Base-by-base conservation (phyloP, 202 grass and related monocot genomes). In the Bolboschoenoplectus hybrid region DNA sequence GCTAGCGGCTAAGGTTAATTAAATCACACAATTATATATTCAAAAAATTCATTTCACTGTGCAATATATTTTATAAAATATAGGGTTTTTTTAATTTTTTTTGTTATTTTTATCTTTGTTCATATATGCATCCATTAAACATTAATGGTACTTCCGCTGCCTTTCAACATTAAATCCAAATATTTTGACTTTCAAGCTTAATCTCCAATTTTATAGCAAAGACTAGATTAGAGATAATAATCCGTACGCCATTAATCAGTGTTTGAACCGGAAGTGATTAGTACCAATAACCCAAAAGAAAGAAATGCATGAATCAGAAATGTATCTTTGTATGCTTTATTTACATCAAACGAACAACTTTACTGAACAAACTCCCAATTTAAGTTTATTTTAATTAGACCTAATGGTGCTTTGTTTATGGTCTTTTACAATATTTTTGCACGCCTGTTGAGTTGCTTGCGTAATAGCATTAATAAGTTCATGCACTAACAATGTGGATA, bases 401-500 rank as follows among this genome's bases (percentile, higher is more conserved):
- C 7, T 84, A 84, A 70, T 71, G 82, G 82, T 51, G 46, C 82
- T 71, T 69, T 83, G 32, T 69, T 71, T 56, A 51, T 71, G 51
- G 82, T 70, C 47, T 52, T 84, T 67, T 72, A 89, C 85, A 81
- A 92, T 78, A 87, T 91, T 89, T 26, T 95, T 89, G 78, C 88
- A 88, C 91, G 87, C 81, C 87, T 82, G 85, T 67, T 77, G 89
- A 91, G 85, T 86, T 62, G 89, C 87, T 89, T 85, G 88, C 85
- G 91, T 81, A 92, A 39, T 51, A 51, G 56, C 75, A 89, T 84
- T 87, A 91, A 70, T 74, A 86, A 82, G 90, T 75, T 92, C 85
- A 82, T 84, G 78, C 93, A 92, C 89, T 84, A 92, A 74, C 64
- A 39, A 86, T 83, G 85, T 39, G 88, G 93, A 92, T 86, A 89